Evolutionary conservation across 768 basidiomycete genomes (phyloP).

Genomic region (Mycena metata): DNA sequence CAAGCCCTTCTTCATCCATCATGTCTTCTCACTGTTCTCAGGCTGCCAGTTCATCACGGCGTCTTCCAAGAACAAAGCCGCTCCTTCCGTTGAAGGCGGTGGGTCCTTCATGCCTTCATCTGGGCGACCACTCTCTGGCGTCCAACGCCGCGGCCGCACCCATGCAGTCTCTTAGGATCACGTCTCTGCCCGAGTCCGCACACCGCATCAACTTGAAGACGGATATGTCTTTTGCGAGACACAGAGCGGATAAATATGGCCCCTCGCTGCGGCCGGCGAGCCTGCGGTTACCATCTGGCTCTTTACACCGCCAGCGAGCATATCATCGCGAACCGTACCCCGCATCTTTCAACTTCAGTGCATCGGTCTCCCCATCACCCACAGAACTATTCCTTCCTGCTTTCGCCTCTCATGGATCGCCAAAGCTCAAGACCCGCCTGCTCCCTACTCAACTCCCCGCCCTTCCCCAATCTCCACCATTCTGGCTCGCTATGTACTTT

Average conservation of each 20-base stretch:
- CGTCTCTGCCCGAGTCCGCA: slow-evolving; percentile 16
- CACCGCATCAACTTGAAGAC: slow-evolving; percentile 26
- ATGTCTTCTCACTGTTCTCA: slow-evolving; percentile 30
- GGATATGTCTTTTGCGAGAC: not conserved
- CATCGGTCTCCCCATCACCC: slow-evolving; percentile 24
- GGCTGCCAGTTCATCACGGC: slow-evolving; percentile 27
- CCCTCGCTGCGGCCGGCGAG: slow-evolving; percentile 1
- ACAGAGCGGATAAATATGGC: not conserved
- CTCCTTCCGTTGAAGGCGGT: slow-evolving; percentile 22
- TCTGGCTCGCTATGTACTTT: slow-evolving; percentile 90
- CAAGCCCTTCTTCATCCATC: not conserved
- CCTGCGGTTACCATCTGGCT: slow-evolving; percentile 13
- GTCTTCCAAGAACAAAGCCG: slow-evolving; percentile 22
- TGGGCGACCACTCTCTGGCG: slow-evolving; percentile 21
- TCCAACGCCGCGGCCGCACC: slow-evolving; percentile 31
- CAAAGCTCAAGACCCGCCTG: slow-evolving; percentile 27
- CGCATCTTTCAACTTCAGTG: slow-evolving; percentile 10
- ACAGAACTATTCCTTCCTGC: slow-evolving; percentile 35
- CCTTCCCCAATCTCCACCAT: slow-evolving; percentile 45
- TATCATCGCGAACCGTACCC: slow-evolving; percentile 42
- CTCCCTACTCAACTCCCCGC: not conserved
- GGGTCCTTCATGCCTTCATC: slow-evolving; percentile 6
- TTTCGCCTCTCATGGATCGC: slow-evolving; percentile 28
- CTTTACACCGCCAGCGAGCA: slow-evolving; percentile 34
- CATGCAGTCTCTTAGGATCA: slow-evolving; percentile 23